phyloP scores from a whole-genome alignment of 78 protist genomes.

The Guillardia theta region DNA sequence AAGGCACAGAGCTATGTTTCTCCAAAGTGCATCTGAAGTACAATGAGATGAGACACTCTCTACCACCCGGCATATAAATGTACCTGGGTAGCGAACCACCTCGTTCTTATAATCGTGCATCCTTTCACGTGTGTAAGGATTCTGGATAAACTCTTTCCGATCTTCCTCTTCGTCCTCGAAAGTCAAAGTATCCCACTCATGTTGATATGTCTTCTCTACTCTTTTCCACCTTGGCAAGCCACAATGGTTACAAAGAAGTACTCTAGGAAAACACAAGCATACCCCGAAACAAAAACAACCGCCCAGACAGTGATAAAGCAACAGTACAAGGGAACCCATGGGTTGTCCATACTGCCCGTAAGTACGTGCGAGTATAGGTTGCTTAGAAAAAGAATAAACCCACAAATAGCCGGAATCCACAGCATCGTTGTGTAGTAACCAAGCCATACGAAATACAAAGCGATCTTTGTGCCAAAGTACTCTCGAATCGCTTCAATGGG shows the following conservation, averaged over 20 bases:
- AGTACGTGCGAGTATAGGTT: neutral
- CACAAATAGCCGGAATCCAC: conserved; percentile 4
- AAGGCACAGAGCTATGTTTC: neutral
- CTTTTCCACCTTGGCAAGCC: neutral
- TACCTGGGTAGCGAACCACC: too few species aligned
- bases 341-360: conserved; percentile 17
- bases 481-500: conserved; percentile 26
- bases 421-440: conserved; percentile 36
- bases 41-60: too few species aligned
- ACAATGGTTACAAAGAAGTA: neutral
- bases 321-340: conserved; percentile 39
- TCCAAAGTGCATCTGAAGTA: too few species aligned
- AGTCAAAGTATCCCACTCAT: conserved; percentile 2
- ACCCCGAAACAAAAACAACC: neutral
- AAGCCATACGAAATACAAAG: neutral
- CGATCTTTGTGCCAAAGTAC: neutral
- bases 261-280: neutral
- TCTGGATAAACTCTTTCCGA: neutral
- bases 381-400: neutral
- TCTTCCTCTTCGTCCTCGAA: neutral
- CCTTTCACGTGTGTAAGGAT: neutral
- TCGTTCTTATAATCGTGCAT: too few species aligned
- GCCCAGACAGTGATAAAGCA: conserved; percentile 34
- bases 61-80: too few species aligned
- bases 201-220: neutral